These are phyloP conservation scores for Phytophthora gonapodyides DNA, from an alignment of 352 stramenopile species.

Conservation along the genomic window DNA sequence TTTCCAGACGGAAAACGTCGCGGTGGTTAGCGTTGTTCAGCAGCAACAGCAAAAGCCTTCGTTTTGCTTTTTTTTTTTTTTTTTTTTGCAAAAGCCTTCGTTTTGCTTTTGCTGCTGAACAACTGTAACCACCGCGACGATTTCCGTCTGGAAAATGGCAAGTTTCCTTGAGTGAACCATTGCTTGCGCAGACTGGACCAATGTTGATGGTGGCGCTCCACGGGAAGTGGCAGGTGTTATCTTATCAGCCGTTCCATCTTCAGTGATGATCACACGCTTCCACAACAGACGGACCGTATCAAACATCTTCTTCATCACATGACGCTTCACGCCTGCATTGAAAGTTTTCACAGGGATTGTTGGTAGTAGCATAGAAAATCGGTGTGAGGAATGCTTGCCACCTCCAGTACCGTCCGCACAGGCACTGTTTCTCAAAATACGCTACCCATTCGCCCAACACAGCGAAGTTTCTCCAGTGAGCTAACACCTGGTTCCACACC, in stretches of 20 bases:
- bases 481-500: background rate
- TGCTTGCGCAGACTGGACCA: background rate
- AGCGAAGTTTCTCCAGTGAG: background rate
- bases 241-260: conserved; percentile 13
- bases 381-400: conserved; percentile 10
- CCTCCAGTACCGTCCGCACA: conserved; percentile 5
- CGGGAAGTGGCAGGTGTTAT: background rate
- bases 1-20: too few species aligned
- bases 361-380: background rate
- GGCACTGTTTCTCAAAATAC: conserved; percentile 9
- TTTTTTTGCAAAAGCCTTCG: too few species aligned
- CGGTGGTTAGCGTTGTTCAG: too few species aligned
- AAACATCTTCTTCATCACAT: conserved; percentile 15
- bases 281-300: background rate
- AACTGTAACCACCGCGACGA: background rate
- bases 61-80: too few species aligned
- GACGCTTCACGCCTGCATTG: conserved; percentile 5
- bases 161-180: background rate
- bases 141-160: background rate
- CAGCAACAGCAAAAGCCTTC: too few species aligned
- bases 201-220: background rate
- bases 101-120: too few species aligned
- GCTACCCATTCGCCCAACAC: background rate
- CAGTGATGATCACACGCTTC: background rate
- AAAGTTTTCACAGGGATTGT: conserved; percentile 16